Conservation (phyloP, 805 yeast species). For the Novakomyces olei region DNA sequence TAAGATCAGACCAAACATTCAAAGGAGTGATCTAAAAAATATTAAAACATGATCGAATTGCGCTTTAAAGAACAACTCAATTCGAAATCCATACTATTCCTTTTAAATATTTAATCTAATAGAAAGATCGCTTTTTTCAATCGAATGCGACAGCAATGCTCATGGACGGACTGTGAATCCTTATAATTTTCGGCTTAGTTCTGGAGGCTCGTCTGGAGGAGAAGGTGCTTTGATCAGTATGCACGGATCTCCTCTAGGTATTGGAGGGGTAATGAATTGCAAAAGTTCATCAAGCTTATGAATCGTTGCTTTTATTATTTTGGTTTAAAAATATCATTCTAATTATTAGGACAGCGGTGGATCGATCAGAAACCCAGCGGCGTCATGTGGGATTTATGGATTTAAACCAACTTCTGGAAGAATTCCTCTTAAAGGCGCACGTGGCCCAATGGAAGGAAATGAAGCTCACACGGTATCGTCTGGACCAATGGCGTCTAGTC, state of each 20-base stretch:
- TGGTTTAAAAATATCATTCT: not conserved
- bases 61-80: not conserved
- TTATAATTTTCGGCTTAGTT: slow-evolving; percentile 20
- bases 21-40: not conserved
- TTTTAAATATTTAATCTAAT: no score
- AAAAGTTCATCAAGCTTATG: slow-evolving; percentile 24
- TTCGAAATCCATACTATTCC: not conserved
- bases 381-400: slow-evolving; percentile 27
- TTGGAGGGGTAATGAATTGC: no score
- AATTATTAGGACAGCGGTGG: slow-evolving; percentile 21
- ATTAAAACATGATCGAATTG: not conserved
- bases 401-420: slow-evolving; percentile 23
- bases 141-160: slow-evolving; percentile 24
- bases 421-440: slow-evolving; percentile 18
- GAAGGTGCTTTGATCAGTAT: slow-evolving; percentile 27
- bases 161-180: slow-evolving; percentile 29
- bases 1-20: slow-evolving; percentile 5
- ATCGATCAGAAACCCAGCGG: slow-evolving; percentile 27
- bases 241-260: slow-evolving; percentile 29
- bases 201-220: slow-evolving; percentile 37
- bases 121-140: slow-evolving; percentile 26
- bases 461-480: slow-evolving; percentile 24
- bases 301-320: not conserved
- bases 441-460: slow-evolving; percentile 15
- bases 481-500: slow-evolving; percentile 31